Percentiles rank a stretch among this genome's conserved stretches.
phyloP scores from a whole-genome alignment of 2,329 filamentous ascomycete species.

The Aureobasidium lini region DNA sequence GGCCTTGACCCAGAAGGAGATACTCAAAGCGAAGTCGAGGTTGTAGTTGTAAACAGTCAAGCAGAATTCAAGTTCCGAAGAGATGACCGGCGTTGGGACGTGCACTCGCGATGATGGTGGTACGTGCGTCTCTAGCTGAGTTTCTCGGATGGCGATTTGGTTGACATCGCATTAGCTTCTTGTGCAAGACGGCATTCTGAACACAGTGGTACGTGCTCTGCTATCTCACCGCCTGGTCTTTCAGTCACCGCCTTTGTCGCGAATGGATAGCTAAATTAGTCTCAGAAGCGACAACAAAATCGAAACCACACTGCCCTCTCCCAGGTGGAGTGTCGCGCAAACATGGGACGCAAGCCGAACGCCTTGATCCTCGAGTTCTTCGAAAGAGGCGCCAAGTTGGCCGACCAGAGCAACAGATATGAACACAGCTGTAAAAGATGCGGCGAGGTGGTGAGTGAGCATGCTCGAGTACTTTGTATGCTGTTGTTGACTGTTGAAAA shows the following conservation, averaged over 20 bases:
- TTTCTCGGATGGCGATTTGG: too few species aligned
- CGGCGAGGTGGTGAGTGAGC: slow-evolving; percentile 55
- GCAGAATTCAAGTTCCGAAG: not conserved
- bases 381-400: slow-evolving; percentile 74
- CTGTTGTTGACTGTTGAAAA: slow-evolving; percentile 22
- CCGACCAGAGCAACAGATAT: slow-evolving; percentile 86
- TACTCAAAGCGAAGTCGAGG: slow-evolving; percentile 16
- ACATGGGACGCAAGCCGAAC: slow-evolving; percentile 78
- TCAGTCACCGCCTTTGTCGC: not conserved
- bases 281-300: not conserved
- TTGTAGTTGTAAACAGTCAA: not conserved
- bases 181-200: too few species aligned
- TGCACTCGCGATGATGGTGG: not conserved
- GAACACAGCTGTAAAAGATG: slow-evolving; percentile 84
- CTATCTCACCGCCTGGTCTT: not conserved
- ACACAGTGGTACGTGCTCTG: too few species aligned
- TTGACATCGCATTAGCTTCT: not conserved
- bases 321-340: not conserved
- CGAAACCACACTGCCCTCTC: not conserved
- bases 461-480: not conserved
- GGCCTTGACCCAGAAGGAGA: slow-evolving; percentile 12
- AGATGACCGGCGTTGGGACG: not conserved
- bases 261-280: not conserved
- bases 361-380: slow-evolving; percentile 83
- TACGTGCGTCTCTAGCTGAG: too few species aligned